These are phyloP conservation scores for Asterophora parasitica DNA, from an alignment of 768 basidiomycete genomes.

Conservation along the genomic window DNA sequence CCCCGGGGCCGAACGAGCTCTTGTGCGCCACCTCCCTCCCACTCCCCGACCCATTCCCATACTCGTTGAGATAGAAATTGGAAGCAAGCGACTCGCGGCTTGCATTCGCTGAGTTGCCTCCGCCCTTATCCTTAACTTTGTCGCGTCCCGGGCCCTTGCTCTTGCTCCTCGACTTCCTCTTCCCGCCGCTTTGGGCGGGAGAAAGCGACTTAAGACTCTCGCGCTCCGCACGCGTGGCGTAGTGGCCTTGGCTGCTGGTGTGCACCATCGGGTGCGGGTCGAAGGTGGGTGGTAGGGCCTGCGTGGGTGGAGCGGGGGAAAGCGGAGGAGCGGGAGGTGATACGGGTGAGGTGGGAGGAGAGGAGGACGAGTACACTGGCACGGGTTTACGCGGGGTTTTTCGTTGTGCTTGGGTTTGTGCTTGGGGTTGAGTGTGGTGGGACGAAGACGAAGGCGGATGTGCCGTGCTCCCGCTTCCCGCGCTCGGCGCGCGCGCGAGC, in stretches of 20 bases:
- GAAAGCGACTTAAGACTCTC: conserved; percentile 9
- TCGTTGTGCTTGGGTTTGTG: background rate
- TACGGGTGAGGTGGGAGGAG: background rate
- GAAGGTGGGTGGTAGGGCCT: no score
- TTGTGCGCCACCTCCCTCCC: conserved; percentile 14
- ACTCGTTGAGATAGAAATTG: no score
- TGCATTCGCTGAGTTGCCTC: conserved; percentile 6
- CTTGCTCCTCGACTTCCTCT: no score
- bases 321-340: background rate
- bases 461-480: background rate
- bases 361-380: conserved; percentile 13
- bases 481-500: background rate
- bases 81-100: conserved; percentile 8
- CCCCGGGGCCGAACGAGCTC: conserved; percentile 20
- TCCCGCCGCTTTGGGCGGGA: background rate
- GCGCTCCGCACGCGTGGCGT: conserved; percentile 14
- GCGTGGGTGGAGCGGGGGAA: background rate
- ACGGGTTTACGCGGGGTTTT: conserved; percentile 20
- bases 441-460: no score
- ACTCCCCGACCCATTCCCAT: no score
- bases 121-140: conserved; percentile 1
- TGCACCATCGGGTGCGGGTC: no score
- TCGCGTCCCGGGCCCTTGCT: background rate
- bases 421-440: background rate
- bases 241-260: conserved; percentile 9